phyloP scores from a whole-genome alignment of 192 early-diverging fungal species.

The Backusella psychrophila region DNA sequence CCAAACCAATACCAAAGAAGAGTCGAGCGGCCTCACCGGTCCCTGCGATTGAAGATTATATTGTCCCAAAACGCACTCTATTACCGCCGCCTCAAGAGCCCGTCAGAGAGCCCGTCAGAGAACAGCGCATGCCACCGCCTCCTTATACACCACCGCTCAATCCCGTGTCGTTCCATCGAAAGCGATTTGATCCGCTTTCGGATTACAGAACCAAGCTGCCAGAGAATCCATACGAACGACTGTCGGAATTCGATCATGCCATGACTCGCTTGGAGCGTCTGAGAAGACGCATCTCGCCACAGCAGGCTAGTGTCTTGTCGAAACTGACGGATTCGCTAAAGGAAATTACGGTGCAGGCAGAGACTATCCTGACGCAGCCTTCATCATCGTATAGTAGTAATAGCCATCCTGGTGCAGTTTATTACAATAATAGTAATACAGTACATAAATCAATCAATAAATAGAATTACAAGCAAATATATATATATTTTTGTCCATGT shows the following conservation, averaged over 20 bases:
- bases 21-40: conserved; percentile 8
- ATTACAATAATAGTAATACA: background rate
- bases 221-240: background rate
- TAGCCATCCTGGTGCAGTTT: background rate
- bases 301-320: background rate
- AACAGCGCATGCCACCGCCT: background rate
- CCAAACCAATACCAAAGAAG: background rate
- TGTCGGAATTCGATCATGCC: conserved; percentile 8
- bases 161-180: background rate
- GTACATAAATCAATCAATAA: background rate
- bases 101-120: background rate
- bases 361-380: background rate
- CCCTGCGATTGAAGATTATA: conserved; percentile 54
- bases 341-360: background rate
- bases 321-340: background rate
- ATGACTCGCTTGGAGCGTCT: conserved; percentile 12
- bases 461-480: background rate
- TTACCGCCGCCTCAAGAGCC: background rate
- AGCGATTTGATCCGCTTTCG: conserved; percentile 17
- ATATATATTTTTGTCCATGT: background rate
- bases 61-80: conserved; percentile 34
- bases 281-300: background rate
- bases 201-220: conserved; percentile 8
- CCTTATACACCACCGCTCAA: background rate
- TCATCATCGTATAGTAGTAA: background rate